Conservation (phyloP, 2,329 filamentous ascomycete species). For the Colletotrichum tamarilloi region DNA sequence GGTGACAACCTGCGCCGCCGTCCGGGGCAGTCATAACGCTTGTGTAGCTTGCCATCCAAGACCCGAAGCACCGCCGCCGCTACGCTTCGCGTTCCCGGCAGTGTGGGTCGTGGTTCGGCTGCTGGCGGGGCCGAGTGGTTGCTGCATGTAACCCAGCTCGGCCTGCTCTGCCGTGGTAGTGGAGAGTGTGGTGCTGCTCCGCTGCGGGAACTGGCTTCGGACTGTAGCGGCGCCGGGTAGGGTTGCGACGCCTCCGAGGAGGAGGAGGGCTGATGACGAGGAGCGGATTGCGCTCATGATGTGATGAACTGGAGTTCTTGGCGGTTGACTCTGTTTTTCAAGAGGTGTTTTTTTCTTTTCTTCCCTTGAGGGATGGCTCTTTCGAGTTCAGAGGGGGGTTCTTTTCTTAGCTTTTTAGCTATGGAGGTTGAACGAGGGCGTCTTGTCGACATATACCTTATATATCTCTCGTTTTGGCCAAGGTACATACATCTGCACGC, state of each 20-base stretch:
- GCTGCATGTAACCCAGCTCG: constrained; percentile 32
- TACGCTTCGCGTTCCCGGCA: not conserved
- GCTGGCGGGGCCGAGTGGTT: constrained; percentile 27
- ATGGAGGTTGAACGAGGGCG: no score
- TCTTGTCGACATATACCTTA: not conserved
- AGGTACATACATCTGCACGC: not conserved
- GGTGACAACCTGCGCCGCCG: constrained; percentile 27
- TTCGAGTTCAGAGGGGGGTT: no score
- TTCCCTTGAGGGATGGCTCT: no score
- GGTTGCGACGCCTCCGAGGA: constrained; percentile 38
- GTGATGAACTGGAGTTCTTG: no score
- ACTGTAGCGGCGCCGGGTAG: constrained; percentile 38
- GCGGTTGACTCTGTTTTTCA: no score
- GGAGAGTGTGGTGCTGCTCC: not conserved
- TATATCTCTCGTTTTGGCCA: not conserved
- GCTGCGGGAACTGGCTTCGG: constrained; percentile 31
- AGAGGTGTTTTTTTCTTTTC: not conserved
- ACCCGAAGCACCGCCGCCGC: not conserved
- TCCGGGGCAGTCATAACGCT: constrained; percentile 28
- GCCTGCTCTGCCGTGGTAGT: constrained; percentile 9
- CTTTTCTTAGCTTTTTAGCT: not conserved
- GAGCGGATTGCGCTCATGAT: constrained; percentile 31
- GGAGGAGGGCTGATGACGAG: constrained; percentile 37
- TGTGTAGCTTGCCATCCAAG: constrained; percentile 25
- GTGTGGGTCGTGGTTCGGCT: not conserved